phyloP scores from a whole-genome alignment of 2,329 filamentous ascomycete genomes.

The Seiridium cupressi region DNA sequence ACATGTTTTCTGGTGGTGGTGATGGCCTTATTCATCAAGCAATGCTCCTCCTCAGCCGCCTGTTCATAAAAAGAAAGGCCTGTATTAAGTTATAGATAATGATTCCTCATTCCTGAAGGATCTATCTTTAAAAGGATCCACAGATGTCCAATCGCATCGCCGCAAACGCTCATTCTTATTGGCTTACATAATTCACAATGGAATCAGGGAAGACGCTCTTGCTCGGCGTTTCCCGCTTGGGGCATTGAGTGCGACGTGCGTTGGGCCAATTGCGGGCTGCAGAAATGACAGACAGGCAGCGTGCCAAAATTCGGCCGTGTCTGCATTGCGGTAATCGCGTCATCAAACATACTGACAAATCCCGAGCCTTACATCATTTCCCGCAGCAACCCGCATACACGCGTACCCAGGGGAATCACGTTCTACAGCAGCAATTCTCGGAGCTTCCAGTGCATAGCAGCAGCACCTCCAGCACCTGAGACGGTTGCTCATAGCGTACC shows the following conservation, averaged over 20 bases:
- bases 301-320: not conserved
- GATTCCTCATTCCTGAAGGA: not conserved
- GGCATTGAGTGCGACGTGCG: not conserved
- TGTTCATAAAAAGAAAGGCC: too few relatives aligned
- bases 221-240: not conserved
- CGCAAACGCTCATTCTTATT: not conserved
- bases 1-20: too few relatives aligned
- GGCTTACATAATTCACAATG: not conserved
- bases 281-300: not conserved
- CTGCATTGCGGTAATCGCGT: not conserved
- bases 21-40: too few relatives aligned
- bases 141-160: not conserved
- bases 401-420: not conserved
- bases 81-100: not conserved
- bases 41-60: too few relatives aligned
- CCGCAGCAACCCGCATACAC: not conserved
- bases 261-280: not conserved
- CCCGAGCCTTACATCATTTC: constrained; percentile 2
- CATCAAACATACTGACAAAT: constrained; percentile 1
- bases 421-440: not conserved
- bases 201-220: not conserved
- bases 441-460: not conserved
- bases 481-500: not conserved
- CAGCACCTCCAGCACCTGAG: not conserved
- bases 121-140: not conserved